Base-by-base conservation (phyloP, 371 early-diverging fungal genomes). In the Mortierella sp. region DNA sequence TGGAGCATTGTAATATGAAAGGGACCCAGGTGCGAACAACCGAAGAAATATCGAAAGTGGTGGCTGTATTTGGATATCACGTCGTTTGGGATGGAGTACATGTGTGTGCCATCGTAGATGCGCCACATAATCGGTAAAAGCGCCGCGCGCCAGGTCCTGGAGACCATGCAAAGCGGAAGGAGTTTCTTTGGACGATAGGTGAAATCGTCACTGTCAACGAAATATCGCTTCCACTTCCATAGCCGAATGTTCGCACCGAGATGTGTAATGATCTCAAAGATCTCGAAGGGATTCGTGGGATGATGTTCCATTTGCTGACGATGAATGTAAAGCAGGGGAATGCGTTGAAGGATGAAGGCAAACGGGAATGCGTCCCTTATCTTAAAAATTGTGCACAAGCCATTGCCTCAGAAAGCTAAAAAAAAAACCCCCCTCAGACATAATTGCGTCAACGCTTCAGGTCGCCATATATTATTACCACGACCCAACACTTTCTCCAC, bases 11-110 rank as follows among this genome's bases (percentile, higher is more conserved):
- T 11, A 5, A 11, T 34, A 15, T 23, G 7, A 24, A 48, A 48
- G 26, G 49, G 49, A 4, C 49, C 26, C 14, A 23, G 49, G 26
- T 48, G 49, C 27, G 6, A 7, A 26, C 49, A 24, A 15, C 24
- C 26, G 49, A 48, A 23, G 19, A 48, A 23, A 26, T 11, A 23
- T 12, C 49, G 49, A 15, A 24, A 12, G 26, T 24, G 51, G 17
- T 50, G 51, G n/a, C 51, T 32, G n/a, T 50, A 27, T 28, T 32
- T 28, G 31, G 51, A 50, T 28, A 50, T 50, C 31, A 50, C 28
- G 31, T 50, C 8, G 49, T 48, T 48, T 3, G 49, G 49, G n/a
- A 24, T 48, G 12, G 4, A 8, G 26, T 11, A 5, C 49, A 48
- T 48, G 7, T 26, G 8, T 7, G 14, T 23, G 14, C 49, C 49